These are phyloP conservation scores for Aureobasidium uvarum DNA, from an alignment of 2,329 filamentous ascomycete species.

Conservation along the genomic window DNA sequence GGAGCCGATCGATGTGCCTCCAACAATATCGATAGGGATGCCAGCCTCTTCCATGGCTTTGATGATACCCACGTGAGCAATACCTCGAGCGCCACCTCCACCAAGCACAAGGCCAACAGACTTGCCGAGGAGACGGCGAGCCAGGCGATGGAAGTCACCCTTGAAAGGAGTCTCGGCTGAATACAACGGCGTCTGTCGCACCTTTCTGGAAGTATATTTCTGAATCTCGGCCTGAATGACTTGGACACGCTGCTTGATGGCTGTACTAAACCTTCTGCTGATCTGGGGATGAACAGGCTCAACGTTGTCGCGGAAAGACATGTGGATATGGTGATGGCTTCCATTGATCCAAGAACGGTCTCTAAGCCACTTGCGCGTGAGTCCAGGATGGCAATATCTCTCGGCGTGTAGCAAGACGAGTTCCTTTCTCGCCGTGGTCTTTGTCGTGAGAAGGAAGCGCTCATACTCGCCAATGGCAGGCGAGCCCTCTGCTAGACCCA, in stretches of 20 bases:
- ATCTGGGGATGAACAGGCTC: conserved; percentile 73
- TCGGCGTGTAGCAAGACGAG: conserved; percentile 87
- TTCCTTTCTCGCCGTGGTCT: conserved; percentile 92
- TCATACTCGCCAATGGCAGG: conserved; percentile 94
- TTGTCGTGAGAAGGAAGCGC: conserved; percentile 92
- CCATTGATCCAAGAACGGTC: conserved; percentile 98
- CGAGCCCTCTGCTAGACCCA: conserved; percentile 86
- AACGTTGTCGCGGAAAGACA: conserved; percentile 75
- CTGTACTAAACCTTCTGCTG: conserved; percentile 78
- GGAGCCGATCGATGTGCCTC: conserved; percentile 92
- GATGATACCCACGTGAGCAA: conserved; percentile 91
- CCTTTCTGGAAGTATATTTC: conserved; percentile 91
- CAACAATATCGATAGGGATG: conserved; percentile 91
- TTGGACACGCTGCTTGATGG: conserved; percentile 88
- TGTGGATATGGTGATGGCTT: conserved; percentile 95
- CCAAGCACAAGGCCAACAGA: conserved; percentile 92
- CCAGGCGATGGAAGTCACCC: conserved; percentile 92
- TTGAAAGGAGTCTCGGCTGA: conserved; percentile 91
- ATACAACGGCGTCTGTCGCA: conserved; percentile 86
- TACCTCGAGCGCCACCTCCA: conserved; percentile 87
- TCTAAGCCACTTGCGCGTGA: conserved; percentile 80
- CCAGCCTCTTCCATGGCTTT: conserved; percentile 93
- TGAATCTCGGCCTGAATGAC: conserved; percentile 95
- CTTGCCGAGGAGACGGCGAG: conserved; percentile 85
- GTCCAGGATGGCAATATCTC: conserved; percentile 76